phyloP scores from a whole-genome alignment of 495 filamentous ascomycete species.

The Mycothermus thermophilus region DNA sequence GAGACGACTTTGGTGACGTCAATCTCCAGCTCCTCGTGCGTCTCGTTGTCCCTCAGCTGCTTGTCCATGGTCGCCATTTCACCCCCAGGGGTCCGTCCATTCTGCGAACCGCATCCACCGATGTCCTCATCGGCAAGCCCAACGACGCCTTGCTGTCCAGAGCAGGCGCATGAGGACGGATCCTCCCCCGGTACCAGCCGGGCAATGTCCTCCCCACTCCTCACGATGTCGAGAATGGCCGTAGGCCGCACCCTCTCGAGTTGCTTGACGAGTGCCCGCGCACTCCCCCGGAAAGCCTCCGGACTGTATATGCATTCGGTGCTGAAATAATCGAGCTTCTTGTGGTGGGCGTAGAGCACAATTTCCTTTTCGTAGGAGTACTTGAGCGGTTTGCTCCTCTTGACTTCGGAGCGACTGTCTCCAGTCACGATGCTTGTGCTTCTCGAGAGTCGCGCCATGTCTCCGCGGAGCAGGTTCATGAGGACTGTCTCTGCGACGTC shows the following conservation, averaged over 20 bases:
- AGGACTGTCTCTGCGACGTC: constrained; percentile 97
- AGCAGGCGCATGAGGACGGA: constrained; percentile 23
- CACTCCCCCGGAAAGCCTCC: constrained; percentile 92
- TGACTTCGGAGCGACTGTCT: constrained; percentile 58
- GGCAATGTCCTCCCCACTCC: constrained; percentile 93
- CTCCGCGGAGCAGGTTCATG: constrained; percentile 90
- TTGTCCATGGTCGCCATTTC: constrained; percentile 94
- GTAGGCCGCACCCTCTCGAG: constrained; percentile 85
- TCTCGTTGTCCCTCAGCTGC: constrained; percentile 55
- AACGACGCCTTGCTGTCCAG: constrained; percentile 20
- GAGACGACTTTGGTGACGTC: constrained; percentile 44
- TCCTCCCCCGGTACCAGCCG: constrained; percentile 55
- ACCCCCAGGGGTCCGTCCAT: constrained; percentile 53
- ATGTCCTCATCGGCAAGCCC: constrained; percentile 45
- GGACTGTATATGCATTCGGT: constrained; percentile 98
- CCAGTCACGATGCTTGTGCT: constrained; percentile 89
- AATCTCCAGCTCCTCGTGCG: constrained; percentile 49
- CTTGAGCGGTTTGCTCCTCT: constrained; percentile 89
- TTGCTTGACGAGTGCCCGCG: constrained; percentile 84
- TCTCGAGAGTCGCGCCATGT: constrained; percentile 72
- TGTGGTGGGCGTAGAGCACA: constrained; percentile 91
- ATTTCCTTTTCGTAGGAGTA: constrained; percentile 99
- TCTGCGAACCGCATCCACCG: constrained; percentile 64
- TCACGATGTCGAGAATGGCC: constrained; percentile 86
- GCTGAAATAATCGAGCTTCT: constrained; percentile 91